Conservation (phyloP, 164 flowering plant genomes). For the Berberis thunbergii region DNA sequence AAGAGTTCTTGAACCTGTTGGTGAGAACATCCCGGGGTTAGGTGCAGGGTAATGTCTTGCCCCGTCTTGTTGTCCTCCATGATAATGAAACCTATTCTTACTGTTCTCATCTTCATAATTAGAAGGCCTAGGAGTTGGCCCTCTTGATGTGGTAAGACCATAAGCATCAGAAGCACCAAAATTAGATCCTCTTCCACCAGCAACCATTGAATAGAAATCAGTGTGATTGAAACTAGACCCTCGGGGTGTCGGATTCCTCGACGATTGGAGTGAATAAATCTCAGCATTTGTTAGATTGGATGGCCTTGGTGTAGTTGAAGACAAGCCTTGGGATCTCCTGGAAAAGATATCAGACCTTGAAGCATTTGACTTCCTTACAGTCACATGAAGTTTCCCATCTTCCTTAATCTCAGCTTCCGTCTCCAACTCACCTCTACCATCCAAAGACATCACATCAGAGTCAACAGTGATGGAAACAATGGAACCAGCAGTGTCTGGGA, state of each 20-base stretch:
- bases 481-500: conserved; percentile 81
- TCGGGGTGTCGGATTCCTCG: conserved; percentile 73
- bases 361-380: conserved; percentile 73
- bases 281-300: conserved; percentile 78
- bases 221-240: conserved; percentile 85
- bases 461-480: conserved; percentile 73
- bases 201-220: conserved; percentile 82
- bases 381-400: conserved; percentile 78
- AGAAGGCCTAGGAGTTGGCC: conserved; percentile 76
- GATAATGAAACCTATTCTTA: conserved; percentile 30
- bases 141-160: conserved; percentile 39
- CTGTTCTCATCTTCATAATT: conserved; percentile 59
- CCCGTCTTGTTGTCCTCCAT: conserved; percentile 4
- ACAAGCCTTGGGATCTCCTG: conserved; percentile 51
- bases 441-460: conserved; percentile 76
- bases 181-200: conserved; percentile 44
- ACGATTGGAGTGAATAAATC: conserved; percentile 73
- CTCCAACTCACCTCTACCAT: conserved; percentile 56
- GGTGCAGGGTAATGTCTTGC: conserved; percentile 61
- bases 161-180: conserved; percentile 52
- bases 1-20: conserved; percentile 27
- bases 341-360: conserved; percentile 84
- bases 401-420: conserved; percentile 75
- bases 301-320: conserved; percentile 65
- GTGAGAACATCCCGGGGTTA: conserved; percentile 79